Percentiles rank a stretch among this genome's conserved stretches.
phyloP scores from a whole-genome alignment of 1,284 basidiomycete species.

The Coniophora puteana region DNA sequence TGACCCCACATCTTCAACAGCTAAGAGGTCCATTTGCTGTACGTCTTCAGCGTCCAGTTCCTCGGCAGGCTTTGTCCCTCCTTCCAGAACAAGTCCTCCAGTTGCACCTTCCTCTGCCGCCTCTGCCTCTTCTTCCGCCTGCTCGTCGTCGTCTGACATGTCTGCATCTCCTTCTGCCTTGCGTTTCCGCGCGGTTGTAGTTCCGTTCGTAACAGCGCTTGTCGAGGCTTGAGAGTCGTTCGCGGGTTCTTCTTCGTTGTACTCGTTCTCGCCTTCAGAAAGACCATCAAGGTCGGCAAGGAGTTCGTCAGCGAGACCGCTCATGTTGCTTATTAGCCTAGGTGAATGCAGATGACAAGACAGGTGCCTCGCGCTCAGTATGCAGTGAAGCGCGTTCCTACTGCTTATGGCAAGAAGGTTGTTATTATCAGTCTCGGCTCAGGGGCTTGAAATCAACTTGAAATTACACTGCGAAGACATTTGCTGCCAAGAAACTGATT shows the following conservation, averaged over 20 bases:
- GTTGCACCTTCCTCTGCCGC: constrained; percentile 39
- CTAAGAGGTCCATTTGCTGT: constrained; percentile 84
- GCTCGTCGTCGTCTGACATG: constrained; percentile 46
- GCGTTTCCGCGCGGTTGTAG: constrained; percentile 43
- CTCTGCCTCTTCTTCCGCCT: constrained; percentile 37
- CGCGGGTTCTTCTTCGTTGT: constrained; percentile 42
- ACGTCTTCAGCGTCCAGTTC: constrained; percentile 93
- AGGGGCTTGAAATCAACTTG: background rate
- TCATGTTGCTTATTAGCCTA: constrained; percentile 41
- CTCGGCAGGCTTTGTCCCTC: constrained; percentile 89
- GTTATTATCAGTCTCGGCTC: background rate
- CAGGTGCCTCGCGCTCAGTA: background rate
- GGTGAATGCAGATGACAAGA: background rate
- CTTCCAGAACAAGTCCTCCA: constrained; percentile 76
- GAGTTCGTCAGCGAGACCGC: constrained; percentile 82
- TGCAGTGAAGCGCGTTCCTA: background rate
- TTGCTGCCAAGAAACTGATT: background rate
- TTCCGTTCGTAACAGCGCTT: constrained; percentile 33
- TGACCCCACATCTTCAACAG: constrained; percentile 79
- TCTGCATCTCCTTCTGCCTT: constrained; percentile 52
- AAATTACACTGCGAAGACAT: background rate
- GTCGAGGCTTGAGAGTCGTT: too few relatives aligned
- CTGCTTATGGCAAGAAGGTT: constrained; percentile 1
- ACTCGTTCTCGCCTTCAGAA: constrained; percentile 60
- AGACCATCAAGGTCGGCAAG: constrained; percentile 83